Evolutionary conservation across 352 stramenopile genomes (phyloP), one percentile per base, ranked within the genome.

Genomic region (Phytophthora ohioensis): DNA sequence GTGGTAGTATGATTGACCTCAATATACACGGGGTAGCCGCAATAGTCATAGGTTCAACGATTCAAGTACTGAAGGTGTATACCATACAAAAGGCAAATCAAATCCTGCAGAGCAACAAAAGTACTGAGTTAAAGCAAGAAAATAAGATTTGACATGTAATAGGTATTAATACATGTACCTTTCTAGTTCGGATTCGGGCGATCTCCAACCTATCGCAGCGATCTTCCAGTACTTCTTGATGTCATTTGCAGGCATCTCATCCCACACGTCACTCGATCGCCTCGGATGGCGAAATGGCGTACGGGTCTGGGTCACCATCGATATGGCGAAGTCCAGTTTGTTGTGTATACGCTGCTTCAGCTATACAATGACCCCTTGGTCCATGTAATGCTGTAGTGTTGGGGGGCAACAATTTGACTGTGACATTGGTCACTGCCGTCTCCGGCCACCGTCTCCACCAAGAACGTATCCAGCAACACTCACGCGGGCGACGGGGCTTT

Each of bases 1-100:
- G 21, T 21, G 21, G 1, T 21, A 21, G 21, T 21, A 21, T 21
- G 21, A 21, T 21, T 21, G 21, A 21, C 1, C 21, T 21, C 21
- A 21, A 21, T 21, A 21, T 21, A 21, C 21, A 21, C 0, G 35
- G 35, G 35, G 35, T 41, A 41, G 35, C 35, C 2, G 35, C 35
- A 41, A 41, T 41, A 41, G 35, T 41, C 35, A 41, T 10, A 41
- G 35, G 51, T 57, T 57, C 34, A 57, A 46, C 35, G 51, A 57
- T 57, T 43, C n/a, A 61, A 51, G 54, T 42, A 48, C 30, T 51
- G 39, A 36, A 52, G 54, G 39, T 41, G 13, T 32, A 51, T 61
- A 52, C 13, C 21, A 59, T 52, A 21, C 53, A 39, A 30, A 60
- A 59, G 51, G n/a, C n/a, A 58, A 45, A 54, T 57, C 5, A 59